Evolutionary conservation across 1,284 basidiomycete species (phyloP), one percentile per base, ranked within the genome.

Genomic region (Trichosporon sp.): DNA sequence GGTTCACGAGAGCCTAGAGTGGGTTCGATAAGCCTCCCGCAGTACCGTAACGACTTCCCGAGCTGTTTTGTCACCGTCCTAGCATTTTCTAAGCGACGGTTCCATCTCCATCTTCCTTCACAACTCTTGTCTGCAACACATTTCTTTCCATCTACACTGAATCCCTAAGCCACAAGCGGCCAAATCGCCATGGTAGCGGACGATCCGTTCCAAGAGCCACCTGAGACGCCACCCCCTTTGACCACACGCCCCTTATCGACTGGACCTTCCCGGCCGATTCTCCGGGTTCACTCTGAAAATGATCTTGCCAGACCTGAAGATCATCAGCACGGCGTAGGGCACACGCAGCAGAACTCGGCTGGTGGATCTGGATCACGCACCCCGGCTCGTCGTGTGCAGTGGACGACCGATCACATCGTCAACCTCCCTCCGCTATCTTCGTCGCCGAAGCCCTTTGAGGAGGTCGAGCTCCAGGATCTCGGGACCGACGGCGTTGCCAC

Each of bases 331-430:
- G 46, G 16, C 37, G 46, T 31, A 70, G 74, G 26, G 26, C 35
- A 54, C 63, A 11, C 19, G 4, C 63, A 16, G 21, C 64, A 40
- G 16, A 11, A 40, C 64, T 12, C 40, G 64, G 31, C 19, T 31
- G 63, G 40, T 6, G 67, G 11, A 12, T 63, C 75, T 3, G 81
- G 80, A 7, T 43, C 72, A 4, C 81, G 80, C 73, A 82, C 80
- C 0, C 81, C 82, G 1, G 59, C 31, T n/a, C 75, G 79, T 21
- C 76, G 83, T 5, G 83, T 83, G 2, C 82, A 84, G 71, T 84
- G 81, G 81, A 81, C 76, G 0, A 71, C 77, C 11, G 80, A 84
- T 63, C 78, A 79, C 12, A 79, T 74, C n/a, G 56, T 74, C 67
- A 74, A 83, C 69, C 77, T 84, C 56, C 79, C 82, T 6, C 77